Base-by-base conservation (phyloP, 192 early-diverging fungal species). In the Coemansia sp. region DNA sequence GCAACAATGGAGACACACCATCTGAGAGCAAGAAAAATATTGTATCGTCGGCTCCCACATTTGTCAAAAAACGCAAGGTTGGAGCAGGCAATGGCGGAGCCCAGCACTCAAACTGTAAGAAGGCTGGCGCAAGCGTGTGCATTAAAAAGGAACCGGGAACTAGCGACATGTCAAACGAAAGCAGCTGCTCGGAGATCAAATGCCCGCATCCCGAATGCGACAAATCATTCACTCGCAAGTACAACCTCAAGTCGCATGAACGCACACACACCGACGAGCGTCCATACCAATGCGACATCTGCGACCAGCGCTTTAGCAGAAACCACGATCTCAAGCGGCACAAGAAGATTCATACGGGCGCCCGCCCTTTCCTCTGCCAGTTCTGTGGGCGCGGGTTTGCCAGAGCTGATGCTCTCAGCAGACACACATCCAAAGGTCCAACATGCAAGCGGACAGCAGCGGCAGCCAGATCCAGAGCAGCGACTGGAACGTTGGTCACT, bases 231-330 rank as follows among this genome's bases (percentile, higher is more conserved):
- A 91, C 91, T 8, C 85, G 95, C 40, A 86, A 86, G 22, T 98
- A 94, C 69, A 98, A 96, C 81, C 79, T 98, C 18, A 91, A 92
- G 68, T 89, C 88, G 32, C 94, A 98, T 65, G 84, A 89, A 58
- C 76, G 87, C 41, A 92, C 90, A 13, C 95, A 97, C 78, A 89
- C 89, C 0, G 85, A 87, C 43, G 89, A 90, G 62, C 84, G 91
- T 13, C 90, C 91, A 0, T 95, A 86, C 77, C 78, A 80, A 18
- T 91, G 90, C 72, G 73, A 75, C 12, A 73, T 74, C 26, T 94
- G 93, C 74, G 78, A 82, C 42, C 75, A 81, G 66, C 77, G 90
- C 16, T 94, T 94, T 62, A 84, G 85, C 41, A 80, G 93, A 58
- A 90, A 93, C 68, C 92, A 94, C 64, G 92, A 94, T 58, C 84